phyloP scores from a whole-genome alignment of 352 stramenopile genomes.

The Globisporangium spinosum region DNA sequence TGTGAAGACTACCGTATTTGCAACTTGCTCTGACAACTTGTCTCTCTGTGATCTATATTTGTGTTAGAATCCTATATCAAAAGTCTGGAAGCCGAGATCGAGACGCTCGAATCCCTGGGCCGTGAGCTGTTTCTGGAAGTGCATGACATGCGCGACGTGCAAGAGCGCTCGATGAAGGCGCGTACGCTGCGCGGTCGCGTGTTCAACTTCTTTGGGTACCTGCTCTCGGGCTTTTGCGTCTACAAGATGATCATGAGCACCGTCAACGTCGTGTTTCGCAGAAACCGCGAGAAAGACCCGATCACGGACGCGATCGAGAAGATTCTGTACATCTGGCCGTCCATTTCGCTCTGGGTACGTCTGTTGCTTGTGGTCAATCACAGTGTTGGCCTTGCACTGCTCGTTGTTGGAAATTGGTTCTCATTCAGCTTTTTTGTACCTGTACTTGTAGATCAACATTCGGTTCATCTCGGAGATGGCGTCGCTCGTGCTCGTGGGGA shows the following conservation, averaged over 20 bases:
- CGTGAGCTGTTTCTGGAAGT: slow-evolving; percentile 81
- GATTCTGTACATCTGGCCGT: slow-evolving; percentile 80
- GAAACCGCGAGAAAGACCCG: slow-evolving; percentile 80
- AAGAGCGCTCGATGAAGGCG: slow-evolving; percentile 50
- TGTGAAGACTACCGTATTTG: neutral
- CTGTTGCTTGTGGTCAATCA: neutral
- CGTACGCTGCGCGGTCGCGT: slow-evolving; percentile 61
- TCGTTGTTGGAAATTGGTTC: neutral
- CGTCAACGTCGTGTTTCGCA: slow-evolving; percentile 72
- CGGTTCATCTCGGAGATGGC: slow-evolving; percentile 76
- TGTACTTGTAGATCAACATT: slow-evolving; percentile 51
- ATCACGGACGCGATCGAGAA: slow-evolving; percentile 82
- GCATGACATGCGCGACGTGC: slow-evolving; percentile 72
- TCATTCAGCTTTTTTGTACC: neutral
- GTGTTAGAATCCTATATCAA: slow-evolving; percentile 57
- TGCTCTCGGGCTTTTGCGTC: slow-evolving; percentile 74
- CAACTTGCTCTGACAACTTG: neutral
- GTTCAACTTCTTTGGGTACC: slow-evolving; percentile 82
- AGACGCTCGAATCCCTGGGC: slow-evolving; percentile 71
- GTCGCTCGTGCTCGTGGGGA: slow-evolving; percentile 71
- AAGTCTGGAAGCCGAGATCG: slow-evolving; percentile 61
- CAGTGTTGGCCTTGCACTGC: neutral
- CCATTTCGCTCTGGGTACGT: slow-evolving; percentile 52
- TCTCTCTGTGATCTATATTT: neutral
- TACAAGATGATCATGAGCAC: slow-evolving; percentile 89